Evolutionary conservation across 2,329 filamentous ascomycete genomes (phyloP), one percentile per base, ranked within the genome.

Genomic region (Clonostachys rosea): DNA sequence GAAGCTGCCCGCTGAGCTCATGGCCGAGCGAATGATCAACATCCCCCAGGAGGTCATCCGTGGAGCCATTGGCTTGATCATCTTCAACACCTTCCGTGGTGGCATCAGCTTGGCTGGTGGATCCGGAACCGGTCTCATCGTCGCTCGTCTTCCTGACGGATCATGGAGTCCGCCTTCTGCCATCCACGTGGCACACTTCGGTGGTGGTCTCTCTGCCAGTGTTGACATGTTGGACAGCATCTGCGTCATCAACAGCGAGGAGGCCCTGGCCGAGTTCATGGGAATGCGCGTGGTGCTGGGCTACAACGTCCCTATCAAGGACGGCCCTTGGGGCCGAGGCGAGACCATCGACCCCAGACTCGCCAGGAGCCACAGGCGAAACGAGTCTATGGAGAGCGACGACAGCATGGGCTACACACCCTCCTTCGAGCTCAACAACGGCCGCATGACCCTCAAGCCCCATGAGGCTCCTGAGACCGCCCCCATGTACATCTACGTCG

Each of bases 201-300:
- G 87, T 5, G 78, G 90, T 2, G 90, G 90, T 0, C 89, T 95
- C 60, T 76, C 92, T 50, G 80, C 88, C 1, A 90, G 90, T 12
- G 78, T 92, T 12, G 90, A 95, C 63, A 90, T 95, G 30, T 95
- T 94, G 68, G 90, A 95, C 63, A 94, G 88, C 56, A 88, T 95
- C 4, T 82, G 91, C 20, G 86, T 95, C 35, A 91, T 95, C 64
- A 95, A 95, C 68, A 87, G 80, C 5, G 75, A 79, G 40, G 78
- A 87, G 54, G 89, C 89, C 0, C 71, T 95, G 40, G 80, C 86
- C 14, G 86, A 87, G 0, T 95, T 95, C 64, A 87, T 85, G 50
- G 82, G 81, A 49, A 76, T 88, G 2, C 79, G 89, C 13, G 83
- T 88, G 53, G 91, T 87, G 2, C 68, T 95, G 1, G 90, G 90